Percentiles rank a stretch among this genome's conserved stretches.
Conservation (phyloP, 805 yeast genomes). For the Saccharomycopsis vini region DNA sequence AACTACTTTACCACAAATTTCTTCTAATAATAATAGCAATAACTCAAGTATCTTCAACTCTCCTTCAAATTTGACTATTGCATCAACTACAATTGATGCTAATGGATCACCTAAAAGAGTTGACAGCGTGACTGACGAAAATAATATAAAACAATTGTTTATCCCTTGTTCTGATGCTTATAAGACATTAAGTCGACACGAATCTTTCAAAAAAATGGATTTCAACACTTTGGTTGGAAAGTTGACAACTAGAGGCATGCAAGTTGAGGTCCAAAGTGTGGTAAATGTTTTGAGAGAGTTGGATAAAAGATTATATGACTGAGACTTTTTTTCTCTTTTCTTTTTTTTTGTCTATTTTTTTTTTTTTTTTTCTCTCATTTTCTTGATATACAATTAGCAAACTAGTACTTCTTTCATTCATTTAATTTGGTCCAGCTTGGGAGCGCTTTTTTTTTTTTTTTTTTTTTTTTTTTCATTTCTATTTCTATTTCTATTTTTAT, state of each 20-base stretch:
- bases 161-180: slow-evolving; percentile 90
- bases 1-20: slow-evolving; percentile 3
- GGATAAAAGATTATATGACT: slow-evolving; percentile 49
- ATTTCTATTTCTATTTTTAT: too few species aligned
- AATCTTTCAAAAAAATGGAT: slow-evolving; percentile 64
- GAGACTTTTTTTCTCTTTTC: neutral
- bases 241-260: slow-evolving; percentile 75
- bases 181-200: slow-evolving; percentile 75
- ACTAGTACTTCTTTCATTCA: too few species aligned
- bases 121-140: too few species aligned
- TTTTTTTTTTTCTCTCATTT: neutral
- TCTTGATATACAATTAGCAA: too few species aligned
- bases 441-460: too few species aligned
- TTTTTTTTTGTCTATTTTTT: neutral
- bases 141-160: slow-evolving; percentile 45
- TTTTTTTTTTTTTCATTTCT: too few species aligned
- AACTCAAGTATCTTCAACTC: neutral
- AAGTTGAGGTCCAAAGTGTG: slow-evolving; percentile 85
- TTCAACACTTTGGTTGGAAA: slow-evolving; percentile 66
- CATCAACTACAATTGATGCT: neutral
- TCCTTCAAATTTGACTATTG: neutral
- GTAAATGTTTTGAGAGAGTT: slow-evolving; percentile 77
- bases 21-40: neutral
- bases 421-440: too few species aligned
- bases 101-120: too few species aligned